Evolutionary conservation across 306 rosid genomes (phyloP).

Genomic region (Oxytropis ochrocephala): DNA sequence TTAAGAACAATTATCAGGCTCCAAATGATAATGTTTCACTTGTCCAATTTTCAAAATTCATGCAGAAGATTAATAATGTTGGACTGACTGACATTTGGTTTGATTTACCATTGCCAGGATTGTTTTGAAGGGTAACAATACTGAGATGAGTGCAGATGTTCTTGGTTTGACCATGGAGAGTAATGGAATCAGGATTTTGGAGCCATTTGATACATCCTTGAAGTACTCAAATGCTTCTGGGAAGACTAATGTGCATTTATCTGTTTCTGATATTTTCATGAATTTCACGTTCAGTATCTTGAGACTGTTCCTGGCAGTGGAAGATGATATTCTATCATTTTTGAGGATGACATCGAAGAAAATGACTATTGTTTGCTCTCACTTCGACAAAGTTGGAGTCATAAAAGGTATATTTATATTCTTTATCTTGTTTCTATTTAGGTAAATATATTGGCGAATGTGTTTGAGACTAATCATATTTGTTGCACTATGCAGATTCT

Average conservation of each 20-base stretch:
- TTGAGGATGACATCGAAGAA: slow-evolving; percentile 83
- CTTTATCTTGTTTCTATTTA: not conserved
- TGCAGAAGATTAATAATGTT: not conserved
- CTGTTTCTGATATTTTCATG: slow-evolving; percentile 83
- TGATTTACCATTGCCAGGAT: slow-evolving; percentile 47
- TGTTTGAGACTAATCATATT: slow-evolving; percentile 11
- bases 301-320: slow-evolving; percentile 85
- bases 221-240: slow-evolving; percentile 84
- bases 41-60: not conserved
- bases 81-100: slow-evolving; percentile 11
- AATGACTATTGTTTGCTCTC: slow-evolving; percentile 83
- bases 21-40: not conserved
- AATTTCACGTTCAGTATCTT: slow-evolving; percentile 94
- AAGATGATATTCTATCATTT: slow-evolving; percentile 85
- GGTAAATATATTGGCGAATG: not conserved
- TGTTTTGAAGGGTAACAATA: slow-evolving; percentile 68
- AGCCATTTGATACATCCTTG: slow-evolving; percentile 82
- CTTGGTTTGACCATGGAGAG: slow-evolving; percentile 97
- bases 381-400: slow-evolving; percentile 87
- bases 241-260: slow-evolving; percentile 75
- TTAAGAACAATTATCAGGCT: not conserved
- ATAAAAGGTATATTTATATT: slow-evolving; percentile 43
- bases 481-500: slow-evolving; percentile 51
- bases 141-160: slow-evolving; percentile 72
- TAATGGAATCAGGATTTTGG: slow-evolving; percentile 86